A percentile compares a stretch with the other conserved stretches of the same genome.
phyloP scores from a whole-genome alignment of 306 rosid genomes.

The Lagenaria siceraria region DNA sequence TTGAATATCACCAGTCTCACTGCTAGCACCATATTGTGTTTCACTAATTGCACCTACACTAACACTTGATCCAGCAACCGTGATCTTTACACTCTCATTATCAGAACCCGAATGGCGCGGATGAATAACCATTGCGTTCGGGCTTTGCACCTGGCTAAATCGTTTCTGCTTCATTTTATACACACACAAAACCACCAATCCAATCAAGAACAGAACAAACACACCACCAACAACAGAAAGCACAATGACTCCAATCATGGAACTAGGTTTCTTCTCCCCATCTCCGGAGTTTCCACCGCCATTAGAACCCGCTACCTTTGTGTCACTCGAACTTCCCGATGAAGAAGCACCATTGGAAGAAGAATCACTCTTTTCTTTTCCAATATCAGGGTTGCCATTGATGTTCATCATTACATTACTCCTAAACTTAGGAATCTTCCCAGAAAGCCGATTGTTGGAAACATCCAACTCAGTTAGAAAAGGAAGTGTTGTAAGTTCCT shows the following conservation, averaged over 20 bases:
- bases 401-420: slow-evolving; percentile 32
- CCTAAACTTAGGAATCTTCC: slow-evolving; percentile 53
- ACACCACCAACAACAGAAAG: slow-evolving; percentile 46
- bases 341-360: slow-evolving; percentile 10
- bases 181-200: slow-evolving; percentile 46
- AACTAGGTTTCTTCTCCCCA: slow-evolving; percentile 33
- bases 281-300: slow-evolving; percentile 15
- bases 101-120: slow-evolving; percentile 83
- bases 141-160: slow-evolving; percentile 77
- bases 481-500: slow-evolving; percentile 47
- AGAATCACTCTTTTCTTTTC: slow-evolving; percentile 32
- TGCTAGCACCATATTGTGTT: slow-evolving; percentile 30
- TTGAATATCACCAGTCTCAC: slow-evolving; percentile 66
- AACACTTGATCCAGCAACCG: slow-evolving; percentile 84
- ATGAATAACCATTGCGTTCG: slow-evolving; percentile 59
- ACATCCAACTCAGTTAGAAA: slow-evolving; percentile 43
- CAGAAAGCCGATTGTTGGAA: slow-evolving; percentile 47
- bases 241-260: slow-evolving; percentile 40
- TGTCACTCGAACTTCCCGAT: slow-evolving; percentile 11
- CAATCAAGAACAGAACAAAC: slow-evolving; percentile 39
- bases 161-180: slow-evolving; percentile 53
- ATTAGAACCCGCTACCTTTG: slow-evolving; percentile 13
- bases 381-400: slow-evolving; percentile 46
- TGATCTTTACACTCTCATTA: slow-evolving; percentile 75
- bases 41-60: slow-evolving; percentile 67